Percentiles rank a stretch among this genome's conserved stretches.
Evolutionary conservation across 208 protist species (phyloP).

Genomic region (Trypanosoma melophagium): DNA sequence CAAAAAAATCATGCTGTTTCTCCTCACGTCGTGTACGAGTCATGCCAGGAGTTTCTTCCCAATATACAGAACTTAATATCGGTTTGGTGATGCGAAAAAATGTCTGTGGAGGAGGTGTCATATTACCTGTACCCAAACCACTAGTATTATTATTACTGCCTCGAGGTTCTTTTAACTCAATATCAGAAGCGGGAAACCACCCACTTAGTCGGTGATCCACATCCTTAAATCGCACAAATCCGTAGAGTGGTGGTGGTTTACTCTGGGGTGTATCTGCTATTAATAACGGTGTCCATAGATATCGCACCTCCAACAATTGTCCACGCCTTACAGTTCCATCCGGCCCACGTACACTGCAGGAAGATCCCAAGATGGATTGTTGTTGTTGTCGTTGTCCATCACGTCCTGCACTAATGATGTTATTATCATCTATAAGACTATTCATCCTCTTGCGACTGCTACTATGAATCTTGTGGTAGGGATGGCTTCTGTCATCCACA

Average conservation of each 20-base stretch:
- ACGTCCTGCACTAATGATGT: background rate
- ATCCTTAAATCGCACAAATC: conserved; percentile 80
- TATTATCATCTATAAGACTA: background rate
- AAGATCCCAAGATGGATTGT: conserved; percentile 22
- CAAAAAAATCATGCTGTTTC: conserved; percentile 73
- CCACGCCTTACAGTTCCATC: conserved; percentile 20
- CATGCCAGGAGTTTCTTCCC: conserved; percentile 77
- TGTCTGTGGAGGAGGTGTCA: background rate
- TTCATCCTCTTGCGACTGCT: background rate
- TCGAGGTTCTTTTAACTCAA: conserved; percentile 50
- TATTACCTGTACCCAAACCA: background rate
- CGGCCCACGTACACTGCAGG: conserved; percentile 27
- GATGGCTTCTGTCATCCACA: too few relatives aligned
- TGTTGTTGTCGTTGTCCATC: conserved; percentile 12
- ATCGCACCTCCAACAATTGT: conserved; percentile 62
- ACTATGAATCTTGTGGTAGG: too few relatives aligned
- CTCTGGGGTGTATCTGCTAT: background rate
- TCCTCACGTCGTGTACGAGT: conserved; percentile 53
- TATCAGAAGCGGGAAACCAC: conserved; percentile 61
- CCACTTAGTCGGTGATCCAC: conserved; percentile 72
- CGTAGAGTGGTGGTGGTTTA: conserved; percentile 37
- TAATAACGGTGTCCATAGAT: conserved; percentile 46
- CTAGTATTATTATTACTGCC: background rate
- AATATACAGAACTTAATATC: conserved; percentile 62
- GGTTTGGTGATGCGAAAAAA: conserved; percentile 21